These are phyloP conservation scores for Talaromyces wortmannii DNA, from an alignment of 495 filamentous ascomycete genomes.

Conservation along the genomic window DNA sequence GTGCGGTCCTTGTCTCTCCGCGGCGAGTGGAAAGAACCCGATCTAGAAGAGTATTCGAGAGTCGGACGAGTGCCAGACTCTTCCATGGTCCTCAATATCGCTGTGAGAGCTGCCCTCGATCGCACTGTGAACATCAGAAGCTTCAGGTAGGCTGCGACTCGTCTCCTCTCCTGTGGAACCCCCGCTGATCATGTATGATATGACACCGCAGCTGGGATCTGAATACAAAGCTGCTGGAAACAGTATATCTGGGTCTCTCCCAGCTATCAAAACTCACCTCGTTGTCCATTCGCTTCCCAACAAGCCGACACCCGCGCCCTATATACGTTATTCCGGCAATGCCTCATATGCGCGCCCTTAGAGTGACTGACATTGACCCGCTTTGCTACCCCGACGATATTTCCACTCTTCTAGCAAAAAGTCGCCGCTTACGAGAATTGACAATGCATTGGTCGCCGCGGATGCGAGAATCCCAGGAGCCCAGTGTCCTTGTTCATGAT, in stretches of 20 bases:
- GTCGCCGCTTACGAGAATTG: conserved; percentile 46
- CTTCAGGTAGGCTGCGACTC: conserved; percentile 30
- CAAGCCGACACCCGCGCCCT: conserved; percentile 49
- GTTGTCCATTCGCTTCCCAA: conserved; percentile 49
- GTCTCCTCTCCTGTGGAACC: neutral
- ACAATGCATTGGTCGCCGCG: conserved; percentile 56
- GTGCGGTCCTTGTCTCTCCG: conserved; percentile 45
- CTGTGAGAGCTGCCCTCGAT: conserved; percentile 51
- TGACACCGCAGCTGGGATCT: conserved; percentile 46
- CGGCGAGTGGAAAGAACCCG: conserved; percentile 53
- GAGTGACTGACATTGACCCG: conserved; percentile 54
- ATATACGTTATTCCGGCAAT: conserved; percentile 51
- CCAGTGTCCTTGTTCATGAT: conserved; percentile 43
- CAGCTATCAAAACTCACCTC: conserved; percentile 42
- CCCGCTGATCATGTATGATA: neutral
- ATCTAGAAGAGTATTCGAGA: conserved; percentile 49
- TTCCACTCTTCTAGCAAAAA: conserved; percentile 44
- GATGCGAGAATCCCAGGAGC: conserved; percentile 52
- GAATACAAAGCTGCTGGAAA: conserved; percentile 55
- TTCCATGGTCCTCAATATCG: conserved; percentile 56
- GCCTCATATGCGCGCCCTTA: conserved; percentile 44
- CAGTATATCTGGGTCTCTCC: conserved; percentile 48
- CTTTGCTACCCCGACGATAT: conserved; percentile 62
- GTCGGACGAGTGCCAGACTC: conserved; percentile 55
- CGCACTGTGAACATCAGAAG: conserved; percentile 47